A percentile compares a stretch with the other conserved stretches of the same genome.
phyloP scores from a whole-genome alignment of 495 filamentous ascomycete genomes.

The Letharia lupina region DNA sequence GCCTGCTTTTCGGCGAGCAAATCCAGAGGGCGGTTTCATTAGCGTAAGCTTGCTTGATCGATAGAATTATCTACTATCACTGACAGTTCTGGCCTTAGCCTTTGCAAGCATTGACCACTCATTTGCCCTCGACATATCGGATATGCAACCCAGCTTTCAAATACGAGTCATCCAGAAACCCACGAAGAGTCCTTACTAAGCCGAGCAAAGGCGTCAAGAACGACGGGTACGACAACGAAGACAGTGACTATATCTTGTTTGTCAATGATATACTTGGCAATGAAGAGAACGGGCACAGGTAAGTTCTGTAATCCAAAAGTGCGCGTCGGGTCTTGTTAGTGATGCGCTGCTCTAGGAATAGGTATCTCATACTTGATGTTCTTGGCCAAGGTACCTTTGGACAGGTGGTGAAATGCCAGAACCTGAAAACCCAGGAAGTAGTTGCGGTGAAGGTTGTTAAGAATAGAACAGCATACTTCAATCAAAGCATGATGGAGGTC shows the following conservation, averaged over 20 bases:
- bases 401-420: constrained; percentile 99
- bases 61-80: constrained; percentile 4
- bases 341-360: constrained; percentile 47
- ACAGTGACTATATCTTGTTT: constrained; percentile 98
- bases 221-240: constrained; percentile 98
- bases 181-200: constrained; percentile 93
- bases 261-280: constrained; percentile 98
- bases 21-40: constrained; percentile 97
- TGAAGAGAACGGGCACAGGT: constrained; percentile 91
- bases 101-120: constrained; percentile 87
- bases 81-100: constrained; percentile 47
- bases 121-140: constrained; percentile 89
- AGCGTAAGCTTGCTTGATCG: constrained; percentile 56
- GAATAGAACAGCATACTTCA: constrained; percentile 98
- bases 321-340: background rate
- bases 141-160: constrained; percentile 98
- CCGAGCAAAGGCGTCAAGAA: constrained; percentile 99
- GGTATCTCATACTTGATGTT: constrained; percentile 96
- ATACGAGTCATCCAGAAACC: constrained; percentile 98
- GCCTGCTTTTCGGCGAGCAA: constrained; percentile 84
- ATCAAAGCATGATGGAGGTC: constrained; percentile 99
- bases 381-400: constrained; percentile 97
- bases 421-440: constrained; percentile 94
- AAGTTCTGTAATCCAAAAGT: background rate
- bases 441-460: constrained; percentile 99